Percentiles rank a stretch among this genome's conserved stretches.
Conservation (phyloP, 1,284 basidiomycete genomes). For the Neotropicomus parvogracilis region DNA sequence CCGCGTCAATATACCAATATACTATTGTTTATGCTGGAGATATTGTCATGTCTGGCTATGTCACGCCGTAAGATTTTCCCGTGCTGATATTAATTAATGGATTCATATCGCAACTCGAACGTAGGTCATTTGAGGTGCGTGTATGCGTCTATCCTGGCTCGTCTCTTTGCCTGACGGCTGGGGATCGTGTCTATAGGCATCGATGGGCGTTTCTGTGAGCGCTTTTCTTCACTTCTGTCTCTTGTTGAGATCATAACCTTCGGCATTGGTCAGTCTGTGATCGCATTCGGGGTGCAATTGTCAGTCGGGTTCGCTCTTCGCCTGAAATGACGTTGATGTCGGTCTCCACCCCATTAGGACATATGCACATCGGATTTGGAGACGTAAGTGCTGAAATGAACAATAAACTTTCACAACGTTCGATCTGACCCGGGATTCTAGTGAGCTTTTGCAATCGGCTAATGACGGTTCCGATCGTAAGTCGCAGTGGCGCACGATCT, state of each 20-base stretch:
- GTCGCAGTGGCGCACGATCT: constrained; percentile 16
- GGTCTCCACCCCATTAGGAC: constrained; percentile 15
- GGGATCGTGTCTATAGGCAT: constrained; percentile 17
- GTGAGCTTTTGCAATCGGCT: constrained; percentile 29
- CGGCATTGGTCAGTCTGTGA: constrained; percentile 20
- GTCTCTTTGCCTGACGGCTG: not conserved
- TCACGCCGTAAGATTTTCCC: constrained; percentile 24
- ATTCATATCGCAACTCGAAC: not conserved
- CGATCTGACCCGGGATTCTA: constrained; percentile 8
- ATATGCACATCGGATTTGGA: constrained; percentile 35
- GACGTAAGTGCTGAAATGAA: constrained; percentile 21
- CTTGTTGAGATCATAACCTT: not conserved
- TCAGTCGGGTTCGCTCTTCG: constrained; percentile 12
- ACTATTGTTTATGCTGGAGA: constrained; percentile 32
- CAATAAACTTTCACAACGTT: not conserved
- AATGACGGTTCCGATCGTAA: constrained; percentile 31
- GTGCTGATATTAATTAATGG: not conserved
- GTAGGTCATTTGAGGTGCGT: constrained; percentile 29
- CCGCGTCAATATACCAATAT: constrained; percentile 33
- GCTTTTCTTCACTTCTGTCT: not conserved
- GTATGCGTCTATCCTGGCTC: not conserved
- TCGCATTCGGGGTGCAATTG: constrained; percentile 33
- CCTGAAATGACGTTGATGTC: constrained; percentile 1
- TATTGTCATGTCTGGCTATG: constrained; percentile 20
- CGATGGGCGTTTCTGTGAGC: constrained; percentile 30